Percentiles rank a stretch among this genome's conserved stretches.
Evolutionary conservation across 2,329 filamentous ascomycete genomes (phyloP).

Genomic region (Calcarisporium arbuscula): DNA sequence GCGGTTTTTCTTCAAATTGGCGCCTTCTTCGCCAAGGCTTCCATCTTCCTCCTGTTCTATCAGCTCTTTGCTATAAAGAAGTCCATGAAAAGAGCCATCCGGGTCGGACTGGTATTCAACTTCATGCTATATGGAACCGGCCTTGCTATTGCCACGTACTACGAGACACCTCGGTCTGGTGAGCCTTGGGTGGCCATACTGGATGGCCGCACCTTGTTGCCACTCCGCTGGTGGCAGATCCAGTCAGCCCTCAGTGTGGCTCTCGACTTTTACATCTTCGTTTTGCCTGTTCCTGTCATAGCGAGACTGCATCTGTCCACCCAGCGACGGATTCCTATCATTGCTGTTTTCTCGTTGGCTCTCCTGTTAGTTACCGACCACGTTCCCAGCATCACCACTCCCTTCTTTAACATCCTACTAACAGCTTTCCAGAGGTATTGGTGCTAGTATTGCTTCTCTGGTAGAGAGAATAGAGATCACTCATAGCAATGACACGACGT

Average conservation of each 20-base stretch:
- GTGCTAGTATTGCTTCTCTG: too few relatives aligned
- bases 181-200: constrained; percentile 6
- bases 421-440: too few relatives aligned
- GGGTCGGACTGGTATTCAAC: constrained; percentile 11
- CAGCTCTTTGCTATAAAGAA: constrained; percentile 11
- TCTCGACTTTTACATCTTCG: constrained; percentile 13
- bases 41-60: constrained; percentile 13
- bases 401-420: neutral
- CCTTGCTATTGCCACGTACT: constrained; percentile 5
- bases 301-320: constrained; percentile 7
- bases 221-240: neutral
- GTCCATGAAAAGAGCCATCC: constrained; percentile 6
- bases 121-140: constrained; percentile 8
- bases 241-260: constrained; percentile 6
- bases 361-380: constrained; percentile 6
- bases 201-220: constrained; percentile 3
- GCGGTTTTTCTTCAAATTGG: constrained; percentile 6
- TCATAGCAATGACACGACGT: too few relatives aligned
- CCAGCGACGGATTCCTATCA: constrained; percentile 6
- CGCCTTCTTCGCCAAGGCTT: constrained; percentile 13
- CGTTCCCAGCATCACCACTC: constrained; percentile 1
- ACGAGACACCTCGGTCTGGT: constrained; percentile 6
- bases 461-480: too few relatives aligned
- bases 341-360: constrained; percentile 11
- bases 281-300: constrained; percentile 10